A percentile compares a stretch with the other conserved stretches of the same genome.
Conservation (phyloP, 2,329 filamentous ascomycete species). For the Xylariomycetidae sp. region DNA sequence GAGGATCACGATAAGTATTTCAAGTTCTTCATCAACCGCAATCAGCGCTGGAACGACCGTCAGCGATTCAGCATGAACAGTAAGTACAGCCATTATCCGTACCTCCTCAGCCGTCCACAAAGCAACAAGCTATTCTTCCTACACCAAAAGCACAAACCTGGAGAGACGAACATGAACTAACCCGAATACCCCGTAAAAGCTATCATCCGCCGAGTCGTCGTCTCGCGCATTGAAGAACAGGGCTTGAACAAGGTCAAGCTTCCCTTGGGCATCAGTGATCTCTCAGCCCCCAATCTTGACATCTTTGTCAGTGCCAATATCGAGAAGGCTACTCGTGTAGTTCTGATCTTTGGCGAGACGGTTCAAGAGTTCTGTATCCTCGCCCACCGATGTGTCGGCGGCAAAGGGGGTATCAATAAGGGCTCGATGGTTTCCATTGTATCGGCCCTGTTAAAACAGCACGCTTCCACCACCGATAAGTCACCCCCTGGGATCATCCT, state of each 20-base stretch:
- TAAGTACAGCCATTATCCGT: constrained; percentile 30
- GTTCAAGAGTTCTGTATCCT: constrained; percentile 70
- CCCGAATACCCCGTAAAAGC: too few species aligned
- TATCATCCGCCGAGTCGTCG: too few species aligned
- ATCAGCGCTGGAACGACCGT: constrained; percentile 70
- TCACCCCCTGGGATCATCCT: constrained; percentile 60
- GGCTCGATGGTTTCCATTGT: constrained; percentile 69
- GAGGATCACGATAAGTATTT: constrained; percentile 65
- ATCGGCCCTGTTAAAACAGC: constrained; percentile 35
- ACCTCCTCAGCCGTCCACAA: neutral
- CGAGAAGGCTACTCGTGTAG: constrained; percentile 52
- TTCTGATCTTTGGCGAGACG: constrained; percentile 71
- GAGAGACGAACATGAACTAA: too few species aligned
- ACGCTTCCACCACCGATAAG: constrained; percentile 20
- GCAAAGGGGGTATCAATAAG: constrained; percentile 59
- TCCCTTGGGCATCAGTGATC: constrained; percentile 45
- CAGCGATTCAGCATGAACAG: constrained; percentile 73
- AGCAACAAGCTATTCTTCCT: too few species aligned
- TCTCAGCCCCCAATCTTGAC: constrained; percentile 55
- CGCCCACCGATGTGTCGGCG: constrained; percentile 62
- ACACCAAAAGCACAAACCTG: too few species aligned
- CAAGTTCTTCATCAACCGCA: constrained; percentile 68
- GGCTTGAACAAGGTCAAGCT: constrained; percentile 58
- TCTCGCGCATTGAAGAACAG: constrained; percentile 56
- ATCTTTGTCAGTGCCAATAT: constrained; percentile 61